Base-by-base conservation (phyloP, 2,329 filamentous ascomycete species). In the Claviceps quebecensis region DNA sequence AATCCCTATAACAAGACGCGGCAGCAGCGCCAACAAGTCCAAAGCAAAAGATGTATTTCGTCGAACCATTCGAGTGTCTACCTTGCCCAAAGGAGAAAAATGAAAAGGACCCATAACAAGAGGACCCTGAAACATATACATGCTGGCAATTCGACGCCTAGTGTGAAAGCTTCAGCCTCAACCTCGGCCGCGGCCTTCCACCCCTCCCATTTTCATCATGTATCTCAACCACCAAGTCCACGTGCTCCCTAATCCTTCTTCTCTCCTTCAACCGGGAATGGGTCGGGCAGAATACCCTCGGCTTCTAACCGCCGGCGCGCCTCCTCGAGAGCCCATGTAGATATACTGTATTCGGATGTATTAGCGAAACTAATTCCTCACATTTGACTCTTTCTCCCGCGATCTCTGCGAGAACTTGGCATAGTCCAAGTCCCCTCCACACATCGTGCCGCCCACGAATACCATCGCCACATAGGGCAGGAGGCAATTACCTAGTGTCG, bases 311-410 rank as follows among this genome's bases (percentile, higher is more conserved):
- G 80, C 74, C 93, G 81, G 65, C 93, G 81, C 50, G 93, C 93
- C 74, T 98, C 93, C 72, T 98, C 93, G 44, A 98, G 81, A 56
- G 93, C 93, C 93, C 93, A 98, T 51, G 91, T 97, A 76, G 97
- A 93, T 81, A 98, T 96, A 69, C 93, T 98, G 38, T 17, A 45
- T 26, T 8, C 22, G 34, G 11, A 19, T 34, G 41, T 4, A 38
- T 52, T 17, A 49, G 51, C 38, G 6, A 34, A 14, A 7, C 13
- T 14, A 43, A 9, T 9, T 40, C 39, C 29, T 34, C 29, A 34
- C 29, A 34, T 34, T 34, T 34, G 29, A 4, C 29, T 11, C 29
- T 0, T 34, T 34, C 29, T 34, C 29, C 9, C 29, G 1, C 29
- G 29, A 34, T 8, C 29, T 34, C 9, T 34, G 29, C 29, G 9